Evolutionary conservation across 192 early-diverging fungal species (phyloP).

Genomic region (Coemansia sp.): DNA sequence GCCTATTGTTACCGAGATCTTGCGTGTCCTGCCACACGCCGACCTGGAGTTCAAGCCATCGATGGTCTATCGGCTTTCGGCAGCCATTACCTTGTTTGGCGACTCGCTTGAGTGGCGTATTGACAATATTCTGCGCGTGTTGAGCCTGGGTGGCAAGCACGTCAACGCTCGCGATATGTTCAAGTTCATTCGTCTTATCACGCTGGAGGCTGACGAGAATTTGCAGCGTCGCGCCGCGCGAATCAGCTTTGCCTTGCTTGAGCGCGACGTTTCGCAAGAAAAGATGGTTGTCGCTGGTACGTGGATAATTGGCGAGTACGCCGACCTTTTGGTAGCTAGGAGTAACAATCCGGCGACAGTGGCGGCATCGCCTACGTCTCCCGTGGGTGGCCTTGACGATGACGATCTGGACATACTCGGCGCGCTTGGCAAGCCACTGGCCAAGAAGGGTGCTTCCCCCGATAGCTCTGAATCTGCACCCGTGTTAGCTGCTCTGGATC

Average conservation of each 20-base stretch:
- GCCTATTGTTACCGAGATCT: constrained; percentile 87
- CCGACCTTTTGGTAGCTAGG: constrained; percentile 74
- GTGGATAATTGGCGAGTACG: constrained; percentile 98
- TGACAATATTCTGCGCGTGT: constrained; percentile 89
- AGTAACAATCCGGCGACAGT: not conserved
- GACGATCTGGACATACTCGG: constrained; percentile 49
- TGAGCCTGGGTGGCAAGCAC: constrained; percentile 72
- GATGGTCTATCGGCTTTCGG: constrained; percentile 89
- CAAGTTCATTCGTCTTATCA: constrained; percentile 89
- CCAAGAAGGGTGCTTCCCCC: not conserved
- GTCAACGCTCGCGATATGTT: constrained; percentile 76
- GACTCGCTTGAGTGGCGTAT: constrained; percentile 97
- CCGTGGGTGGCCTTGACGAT: constrained; percentile 25
- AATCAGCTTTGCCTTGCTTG: constrained; percentile 84
- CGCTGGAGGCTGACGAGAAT: constrained; percentile 59
- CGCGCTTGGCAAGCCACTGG: constrained; percentile 32
- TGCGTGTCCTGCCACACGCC: constrained; percentile 89
- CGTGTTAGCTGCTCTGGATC: constrained; percentile 5
- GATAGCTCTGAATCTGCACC: not conserved
- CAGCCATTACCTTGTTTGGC: constrained; percentile 90
- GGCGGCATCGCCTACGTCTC: not conserved
- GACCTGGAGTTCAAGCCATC: constrained; percentile 87
- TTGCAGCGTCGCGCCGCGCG: constrained; percentile 91
- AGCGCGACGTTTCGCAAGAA: constrained; percentile 72
- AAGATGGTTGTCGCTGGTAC: constrained; percentile 84